Evolutionary conservation across 768 basidiomycete species (phyloP).

Genomic region (Omphalotus guepiniiformis): DNA sequence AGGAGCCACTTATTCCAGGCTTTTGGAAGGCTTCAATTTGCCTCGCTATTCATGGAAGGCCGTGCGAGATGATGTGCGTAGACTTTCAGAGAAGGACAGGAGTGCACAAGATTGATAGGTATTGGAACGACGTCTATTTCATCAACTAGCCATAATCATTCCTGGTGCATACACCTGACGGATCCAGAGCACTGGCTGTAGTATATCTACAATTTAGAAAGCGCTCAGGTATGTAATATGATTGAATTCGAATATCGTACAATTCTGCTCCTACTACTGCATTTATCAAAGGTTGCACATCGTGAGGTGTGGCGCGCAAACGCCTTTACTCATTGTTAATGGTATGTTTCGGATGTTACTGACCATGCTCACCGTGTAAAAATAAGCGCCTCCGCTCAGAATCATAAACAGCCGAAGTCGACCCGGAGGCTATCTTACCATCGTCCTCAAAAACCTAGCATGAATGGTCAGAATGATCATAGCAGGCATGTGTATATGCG

Average conservation of each 20-base stretch:
- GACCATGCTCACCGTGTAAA: conserved; percentile 55
- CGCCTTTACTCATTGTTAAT: conserved; percentile 19
- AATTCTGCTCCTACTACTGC: no score
- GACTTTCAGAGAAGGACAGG: no score
- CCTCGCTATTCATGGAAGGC: conserved; percentile 36
- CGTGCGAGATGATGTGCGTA: no score
- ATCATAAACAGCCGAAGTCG: conserved; percentile 57
- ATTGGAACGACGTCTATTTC: no score
- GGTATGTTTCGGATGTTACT: not conserved
- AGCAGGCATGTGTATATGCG: not conserved
- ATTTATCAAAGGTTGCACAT: conserved; percentile 23
- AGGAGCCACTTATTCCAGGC: conserved; percentile 46
- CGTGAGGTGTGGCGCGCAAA: conserved; percentile 29
- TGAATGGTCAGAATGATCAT: conserved; percentile 9
- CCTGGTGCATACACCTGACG: no score
- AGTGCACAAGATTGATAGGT: no score
- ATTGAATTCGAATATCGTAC: no score
- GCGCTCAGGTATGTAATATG: no score
- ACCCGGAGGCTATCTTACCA: conserved; percentile 50
- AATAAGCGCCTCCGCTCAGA: conserved; percentile 45
- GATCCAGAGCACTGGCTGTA: no score
- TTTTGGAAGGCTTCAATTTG: conserved; percentile 45
- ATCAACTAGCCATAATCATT: no score
- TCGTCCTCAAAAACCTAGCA: conserved; percentile 64
- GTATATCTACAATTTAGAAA: no score